Conservation (phyloP, 176 grass and related monocot genomes). For the Triticum monococcum region DNA sequence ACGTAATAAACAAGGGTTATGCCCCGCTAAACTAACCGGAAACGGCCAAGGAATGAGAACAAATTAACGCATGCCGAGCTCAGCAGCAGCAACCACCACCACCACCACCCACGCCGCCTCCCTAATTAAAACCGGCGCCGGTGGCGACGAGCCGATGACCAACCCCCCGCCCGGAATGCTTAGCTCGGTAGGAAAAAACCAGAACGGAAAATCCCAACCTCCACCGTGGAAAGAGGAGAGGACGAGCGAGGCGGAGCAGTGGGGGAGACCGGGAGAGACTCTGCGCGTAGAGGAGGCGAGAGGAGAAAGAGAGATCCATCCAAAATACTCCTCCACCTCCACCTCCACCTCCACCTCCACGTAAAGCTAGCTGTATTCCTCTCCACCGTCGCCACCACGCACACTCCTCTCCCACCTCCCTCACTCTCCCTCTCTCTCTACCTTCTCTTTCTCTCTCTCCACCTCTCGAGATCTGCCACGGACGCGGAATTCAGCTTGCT, state of each 20-base stretch:
- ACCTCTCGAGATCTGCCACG: slow-evolving; percentile 23
- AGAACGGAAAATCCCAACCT: background rate
- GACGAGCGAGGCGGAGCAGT: background rate
- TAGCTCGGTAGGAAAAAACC: background rate
- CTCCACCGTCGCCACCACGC: slow-evolving; percentile 29
- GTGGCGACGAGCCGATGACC: slow-evolving; percentile 14
- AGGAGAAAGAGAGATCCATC: background rate
- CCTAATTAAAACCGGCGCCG: slow-evolving; percentile 25
- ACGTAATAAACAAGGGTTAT: background rate
- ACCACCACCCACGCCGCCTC: background rate
- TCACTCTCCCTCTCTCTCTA: background rate
- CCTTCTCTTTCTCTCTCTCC: background rate
- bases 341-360: slow-evolving; percentile 19
- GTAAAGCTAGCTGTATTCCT: slow-evolving; percentile 52
- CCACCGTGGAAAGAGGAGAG: background rate
- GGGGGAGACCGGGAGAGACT: background rate
- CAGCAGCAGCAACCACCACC: slow-evolving; percentile 1
- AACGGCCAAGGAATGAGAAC: slow-evolving; percentile 38
- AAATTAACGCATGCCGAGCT: slow-evolving; percentile 2
- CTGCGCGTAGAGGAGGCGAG: background rate
- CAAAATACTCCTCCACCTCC: slow-evolving; percentile 40
- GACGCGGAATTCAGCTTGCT: slow-evolving; percentile 15
- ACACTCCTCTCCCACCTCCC: background rate
- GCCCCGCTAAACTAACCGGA: background rate
- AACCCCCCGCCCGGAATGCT: background rate